A percentile compares a stretch with the other conserved stretches of the same genome.
phyloP scores from a whole-genome alignment of 768 basidiomycete genomes.

The Boletus eberwhitei region DNA sequence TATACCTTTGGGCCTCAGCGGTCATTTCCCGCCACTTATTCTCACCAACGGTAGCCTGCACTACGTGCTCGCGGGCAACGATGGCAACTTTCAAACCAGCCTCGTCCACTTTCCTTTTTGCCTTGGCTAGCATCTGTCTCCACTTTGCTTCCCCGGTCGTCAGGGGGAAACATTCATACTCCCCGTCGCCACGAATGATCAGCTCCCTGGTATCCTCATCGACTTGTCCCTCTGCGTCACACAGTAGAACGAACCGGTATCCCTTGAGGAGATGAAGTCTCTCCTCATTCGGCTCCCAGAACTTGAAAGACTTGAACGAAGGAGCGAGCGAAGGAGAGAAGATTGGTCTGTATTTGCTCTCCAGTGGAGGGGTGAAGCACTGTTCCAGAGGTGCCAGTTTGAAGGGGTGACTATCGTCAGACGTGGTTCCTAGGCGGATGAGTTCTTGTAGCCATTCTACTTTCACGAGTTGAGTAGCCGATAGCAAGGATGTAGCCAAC shows the following conservation, averaged over 20 bases:
- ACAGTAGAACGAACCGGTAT: constrained; percentile 58
- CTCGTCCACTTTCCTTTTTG: constrained; percentile 43
- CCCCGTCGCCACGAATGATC: constrained; percentile 53
- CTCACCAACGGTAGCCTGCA: constrained; percentile 49
- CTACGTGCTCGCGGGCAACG: constrained; percentile 46
- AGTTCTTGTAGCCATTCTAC: constrained; percentile 67
- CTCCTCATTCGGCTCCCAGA: constrained; percentile 70
- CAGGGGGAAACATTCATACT: constrained; percentile 61
- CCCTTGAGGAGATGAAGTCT: constrained; percentile 51
- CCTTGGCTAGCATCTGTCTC: constrained; percentile 49
- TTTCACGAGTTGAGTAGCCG: constrained; percentile 56
- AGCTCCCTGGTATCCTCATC: constrained; percentile 51
- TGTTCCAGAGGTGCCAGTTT: constrained; percentile 45
- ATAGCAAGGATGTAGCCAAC: constrained; percentile 58
- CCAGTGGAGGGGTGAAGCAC: constrained; percentile 46
- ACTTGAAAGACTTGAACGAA: constrained; percentile 46
- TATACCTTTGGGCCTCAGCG: constrained; percentile 50
- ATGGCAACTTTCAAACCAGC: constrained; percentile 47
- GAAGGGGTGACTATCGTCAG: constrained; percentile 32
- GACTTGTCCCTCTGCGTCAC: constrained; percentile 50
- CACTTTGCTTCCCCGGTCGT: constrained; percentile 47
- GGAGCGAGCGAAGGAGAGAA: constrained; percentile 51
- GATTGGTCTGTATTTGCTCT: constrained; percentile 55
- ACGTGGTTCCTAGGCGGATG: constrained; percentile 45
- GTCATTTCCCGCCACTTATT: constrained; percentile 54